phyloP scores from a whole-genome alignment of 176 grass and related monocot genomes.

The Calamus simplicifolius region DNA sequence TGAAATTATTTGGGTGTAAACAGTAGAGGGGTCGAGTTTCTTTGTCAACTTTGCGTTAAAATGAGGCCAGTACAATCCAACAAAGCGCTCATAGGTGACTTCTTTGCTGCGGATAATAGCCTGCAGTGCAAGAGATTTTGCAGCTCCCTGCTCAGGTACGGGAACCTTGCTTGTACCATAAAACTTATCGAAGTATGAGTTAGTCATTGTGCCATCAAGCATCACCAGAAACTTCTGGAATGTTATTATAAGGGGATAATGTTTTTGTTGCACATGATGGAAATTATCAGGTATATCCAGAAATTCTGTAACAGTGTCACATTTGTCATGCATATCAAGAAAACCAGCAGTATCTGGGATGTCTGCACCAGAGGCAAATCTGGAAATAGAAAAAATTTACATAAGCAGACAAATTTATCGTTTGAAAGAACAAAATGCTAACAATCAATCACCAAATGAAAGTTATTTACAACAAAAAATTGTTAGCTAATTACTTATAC shows the following conservation, averaged over 20 bases:
- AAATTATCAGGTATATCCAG: slow-evolving; percentile 62
- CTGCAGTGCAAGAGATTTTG: slow-evolving; percentile 43
- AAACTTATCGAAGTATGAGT: slow-evolving; percentile 67
- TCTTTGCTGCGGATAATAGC: slow-evolving; percentile 59
- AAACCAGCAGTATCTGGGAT: slow-evolving; percentile 16
- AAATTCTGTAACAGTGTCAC: slow-evolving; percentile 50
- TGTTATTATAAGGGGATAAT: slow-evolving; percentile 80
- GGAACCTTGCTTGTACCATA: slow-evolving; percentile 26
- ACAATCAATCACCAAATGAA: too few relatives aligned
- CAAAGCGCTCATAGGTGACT: slow-evolving; percentile 75
- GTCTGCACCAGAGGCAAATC: slow-evolving; percentile 39
- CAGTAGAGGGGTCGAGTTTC: slow-evolving; percentile 63
- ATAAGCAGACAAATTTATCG: neutral
- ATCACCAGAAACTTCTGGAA: slow-evolving; percentile 75
- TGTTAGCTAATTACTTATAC: too few relatives aligned
- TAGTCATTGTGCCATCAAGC: slow-evolving; percentile 64
- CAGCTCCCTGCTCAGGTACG: slow-evolving; percentile 29
- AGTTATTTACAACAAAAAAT: too few relatives aligned
- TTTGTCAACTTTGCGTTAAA: slow-evolving; percentile 59
- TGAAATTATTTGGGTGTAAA: slow-evolving; percentile 88
- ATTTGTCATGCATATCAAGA: slow-evolving; percentile 50
- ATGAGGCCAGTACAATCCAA: slow-evolving; percentile 59
- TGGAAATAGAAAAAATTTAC: slow-evolving; percentile 15
- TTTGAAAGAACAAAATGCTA: too few relatives aligned
- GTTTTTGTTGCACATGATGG: slow-evolving; percentile 11